Conservation (phyloP, 139 green algal species). For the Chlorella sp. region DNA sequence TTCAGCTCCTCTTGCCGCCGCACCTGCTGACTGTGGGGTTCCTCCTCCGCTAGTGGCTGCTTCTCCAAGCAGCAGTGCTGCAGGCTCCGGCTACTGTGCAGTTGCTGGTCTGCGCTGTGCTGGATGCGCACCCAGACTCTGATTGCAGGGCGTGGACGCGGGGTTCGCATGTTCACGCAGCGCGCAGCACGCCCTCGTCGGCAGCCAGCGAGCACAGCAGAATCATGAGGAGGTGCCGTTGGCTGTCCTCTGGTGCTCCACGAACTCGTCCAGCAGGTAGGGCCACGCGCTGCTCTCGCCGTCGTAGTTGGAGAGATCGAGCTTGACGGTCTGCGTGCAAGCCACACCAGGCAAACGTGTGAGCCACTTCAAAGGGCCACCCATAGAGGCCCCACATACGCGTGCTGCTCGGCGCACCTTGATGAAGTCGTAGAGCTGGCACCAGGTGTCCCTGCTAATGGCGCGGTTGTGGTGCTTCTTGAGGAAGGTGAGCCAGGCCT, state of each 20-base stretch:
- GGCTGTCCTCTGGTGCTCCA: background rate
- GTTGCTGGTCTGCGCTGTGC: no score
- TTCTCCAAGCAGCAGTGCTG: no score
- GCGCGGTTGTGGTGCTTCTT: conserved; percentile 68
- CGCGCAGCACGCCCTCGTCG: no score
- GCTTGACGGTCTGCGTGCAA: conserved; percentile 45
- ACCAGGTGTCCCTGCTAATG: conserved; percentile 83
- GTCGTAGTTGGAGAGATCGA: conserved; percentile 80
- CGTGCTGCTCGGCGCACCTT: conserved; percentile 9
- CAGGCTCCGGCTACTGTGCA: no score
- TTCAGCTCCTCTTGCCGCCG: no score
- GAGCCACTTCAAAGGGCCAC: background rate
- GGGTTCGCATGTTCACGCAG: no score
- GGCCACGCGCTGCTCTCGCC: conserved; percentile 73
- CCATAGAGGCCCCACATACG: background rate
- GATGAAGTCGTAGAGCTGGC: conserved; percentile 73
- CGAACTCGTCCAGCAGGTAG: conserved; percentile 76
- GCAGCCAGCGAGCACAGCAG: no score
- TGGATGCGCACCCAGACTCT: no score
- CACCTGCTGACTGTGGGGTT: no score
- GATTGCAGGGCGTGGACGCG: no score
- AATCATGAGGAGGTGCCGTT: no score
- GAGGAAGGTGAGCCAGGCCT: conserved; percentile 84
- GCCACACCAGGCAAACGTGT: background rate
- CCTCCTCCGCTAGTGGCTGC: no score